phyloP scores from a whole-genome alignment of 768 basidiomycete genomes.

The Boletus rubropictus region DNA sequence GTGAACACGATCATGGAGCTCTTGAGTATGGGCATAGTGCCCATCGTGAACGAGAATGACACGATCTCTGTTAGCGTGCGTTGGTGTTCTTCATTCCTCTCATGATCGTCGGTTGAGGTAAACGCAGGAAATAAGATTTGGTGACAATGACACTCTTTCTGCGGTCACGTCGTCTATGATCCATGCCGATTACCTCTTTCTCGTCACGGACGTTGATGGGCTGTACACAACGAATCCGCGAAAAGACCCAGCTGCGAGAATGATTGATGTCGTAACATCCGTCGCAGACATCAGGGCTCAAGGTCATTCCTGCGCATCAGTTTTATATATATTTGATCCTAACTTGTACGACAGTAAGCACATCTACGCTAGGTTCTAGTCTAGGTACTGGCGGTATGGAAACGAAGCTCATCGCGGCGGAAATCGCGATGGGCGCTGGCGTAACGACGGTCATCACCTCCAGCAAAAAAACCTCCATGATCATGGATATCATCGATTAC shows the following conservation, averaged over 20 bases:
- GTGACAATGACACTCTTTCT: conserved; percentile 96
- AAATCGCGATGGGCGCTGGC: conserved; percentile 93
- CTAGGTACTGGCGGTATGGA: conserved; percentile 99
- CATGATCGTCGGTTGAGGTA: conserved; percentile 1
- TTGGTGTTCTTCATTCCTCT: conserved; percentile 10
- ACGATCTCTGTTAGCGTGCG: conserved; percentile 94
- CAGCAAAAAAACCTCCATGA: conserved; percentile 68
- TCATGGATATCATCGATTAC: conserved; percentile 79
- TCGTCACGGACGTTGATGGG: conserved; percentile 94
- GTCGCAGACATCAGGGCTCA: conserved; percentile 73
- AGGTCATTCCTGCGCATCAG: conserved; percentile 43
- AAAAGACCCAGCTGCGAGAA: conserved; percentile 76
- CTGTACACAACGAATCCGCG: conserved; percentile 94
- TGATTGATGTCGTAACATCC: conserved; percentile 78
- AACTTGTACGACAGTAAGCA: conserved; percentile 59
- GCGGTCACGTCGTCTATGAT: conserved; percentile 98
- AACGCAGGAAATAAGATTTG: conserved; percentile 95
- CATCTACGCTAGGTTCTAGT: conserved; percentile 84
- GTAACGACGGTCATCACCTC: conserved; percentile 88
- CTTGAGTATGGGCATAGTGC: conserved; percentile 88
- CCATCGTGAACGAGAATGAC: conserved; percentile 99
- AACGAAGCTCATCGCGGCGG: conserved; percentile 97
- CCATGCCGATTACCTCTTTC: conserved; percentile 94
- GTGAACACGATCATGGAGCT: conserved; percentile 93
- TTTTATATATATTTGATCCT: background rate